phyloP scores from a whole-genome alignment of 2,329 filamentous ascomycete species.

The Metarhizium anisopliae region DNA sequence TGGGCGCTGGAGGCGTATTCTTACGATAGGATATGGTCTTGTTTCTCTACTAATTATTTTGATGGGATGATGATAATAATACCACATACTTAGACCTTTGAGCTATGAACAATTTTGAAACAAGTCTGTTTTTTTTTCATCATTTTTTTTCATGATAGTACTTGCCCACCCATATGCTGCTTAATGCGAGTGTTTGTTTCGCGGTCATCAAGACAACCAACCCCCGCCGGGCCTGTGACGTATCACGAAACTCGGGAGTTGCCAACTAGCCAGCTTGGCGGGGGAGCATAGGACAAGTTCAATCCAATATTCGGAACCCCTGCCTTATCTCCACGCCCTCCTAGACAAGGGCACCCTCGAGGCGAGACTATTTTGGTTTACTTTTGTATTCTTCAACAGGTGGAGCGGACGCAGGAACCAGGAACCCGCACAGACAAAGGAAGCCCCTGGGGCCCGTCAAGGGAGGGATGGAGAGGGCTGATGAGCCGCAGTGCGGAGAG shows the following conservation, averaged over 20 bases:
- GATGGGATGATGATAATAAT: conserved; percentile 8
- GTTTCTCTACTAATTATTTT: background rate
- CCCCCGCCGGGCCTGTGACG: no score
- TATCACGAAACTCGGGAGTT: background rate
- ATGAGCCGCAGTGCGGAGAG: background rate
- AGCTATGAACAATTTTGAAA: background rate
- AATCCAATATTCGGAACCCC: background rate
- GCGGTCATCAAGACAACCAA: no score
- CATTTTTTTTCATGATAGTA: background rate
- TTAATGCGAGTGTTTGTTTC: no score
- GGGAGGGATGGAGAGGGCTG: background rate
- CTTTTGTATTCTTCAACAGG: background rate
- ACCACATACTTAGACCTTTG: conserved; percentile 7
- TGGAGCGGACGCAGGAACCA: background rate
- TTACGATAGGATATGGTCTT: background rate
- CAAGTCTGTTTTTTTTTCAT: background rate
- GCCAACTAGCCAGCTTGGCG: background rate
- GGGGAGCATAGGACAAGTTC: no score
- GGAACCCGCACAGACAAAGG: background rate
- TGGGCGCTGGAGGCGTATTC: background rate
- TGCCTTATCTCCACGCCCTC: background rate
- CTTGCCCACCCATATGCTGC: no score
- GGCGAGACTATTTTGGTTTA: background rate
- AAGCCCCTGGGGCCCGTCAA: background rate
- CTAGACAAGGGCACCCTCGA: background rate